Evolutionary conservation across 768 basidiomycete genomes (phyloP), one percentile per base, ranked within the genome.

Genomic region (Mycena galopus): DNA sequence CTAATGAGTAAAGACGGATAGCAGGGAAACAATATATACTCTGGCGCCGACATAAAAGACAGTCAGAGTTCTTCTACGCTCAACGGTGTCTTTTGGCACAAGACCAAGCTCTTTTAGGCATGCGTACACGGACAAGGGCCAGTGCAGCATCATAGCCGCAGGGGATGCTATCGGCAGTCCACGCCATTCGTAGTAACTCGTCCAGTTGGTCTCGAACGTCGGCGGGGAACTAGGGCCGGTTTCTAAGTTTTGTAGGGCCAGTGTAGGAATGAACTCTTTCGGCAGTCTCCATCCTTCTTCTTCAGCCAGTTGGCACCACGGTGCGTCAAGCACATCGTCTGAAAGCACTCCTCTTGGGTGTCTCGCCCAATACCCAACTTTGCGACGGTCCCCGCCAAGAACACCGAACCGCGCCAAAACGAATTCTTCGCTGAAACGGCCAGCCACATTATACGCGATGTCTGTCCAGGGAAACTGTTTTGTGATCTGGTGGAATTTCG

Each of bases 111-210:
- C 83, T 75, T 56, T 83, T 75, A 42, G 84, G 73, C 29, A 87
- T 72, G 25, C 82, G 69, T 85, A 87, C 27, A 85, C 77, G 19
- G 82, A 79, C 71, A 88, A 75, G 11, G 87, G 85, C 72, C 81
- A 87, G 62, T 86, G 83, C 74, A 88, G 78, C n/a, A 86, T 78
- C 42, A 88, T 78, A 29, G 82, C 84, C 0, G 84, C 86, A 10
- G 86, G 84, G 25, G 86, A 86, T 29, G 78, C 77, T 44, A 86
- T 76, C 39, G 87, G 82, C 25, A 88, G 75, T 57, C 81, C 79
- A 42, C 87, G 83, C 87, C 86, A 87, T 57, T 80, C 71, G 75
- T 87, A 84, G 78, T 86, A 88, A 29, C 83, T 82, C 35, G 78
- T 79, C 87, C 87, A 88, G 67, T 81, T 83, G 30, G 60, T 79